A percentile compares a stretch with the other conserved stretches of the same genome.
These are phyloP conservation scores for Claviceps quebecensis DNA, from an alignment of 2,329 filamentous ascomycete genomes.

Conservation along the genomic window DNA sequence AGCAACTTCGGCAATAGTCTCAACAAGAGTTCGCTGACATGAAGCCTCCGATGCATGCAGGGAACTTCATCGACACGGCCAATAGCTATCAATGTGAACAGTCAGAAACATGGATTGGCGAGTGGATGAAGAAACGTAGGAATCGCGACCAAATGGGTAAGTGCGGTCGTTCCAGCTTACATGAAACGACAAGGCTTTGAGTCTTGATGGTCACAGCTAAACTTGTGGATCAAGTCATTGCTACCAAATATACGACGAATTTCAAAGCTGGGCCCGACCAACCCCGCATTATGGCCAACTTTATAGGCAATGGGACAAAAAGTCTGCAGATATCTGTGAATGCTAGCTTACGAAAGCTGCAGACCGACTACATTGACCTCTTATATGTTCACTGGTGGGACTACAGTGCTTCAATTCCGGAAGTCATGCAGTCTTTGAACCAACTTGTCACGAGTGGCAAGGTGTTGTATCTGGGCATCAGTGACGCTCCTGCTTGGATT, in stretches of 20 bases:
- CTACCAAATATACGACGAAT: slow-evolving; percentile 54
- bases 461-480: slow-evolving; percentile 51
- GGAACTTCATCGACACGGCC: slow-evolving; percentile 62
- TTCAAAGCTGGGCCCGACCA: slow-evolving; percentile 31
- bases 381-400: slow-evolving; percentile 56
- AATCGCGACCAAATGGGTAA: slow-evolving; percentile 49
- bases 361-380: slow-evolving; percentile 57
- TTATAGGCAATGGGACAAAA: slow-evolving; percentile 47
- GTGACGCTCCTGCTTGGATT: slow-evolving; percentile 56
- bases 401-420: slow-evolving; percentile 48
- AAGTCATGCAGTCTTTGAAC: slow-evolving; percentile 57
- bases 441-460: slow-evolving; percentile 45
- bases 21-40: background rate
- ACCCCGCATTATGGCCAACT: slow-evolving; percentile 35
- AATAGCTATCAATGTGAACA: slow-evolving; percentile 54
- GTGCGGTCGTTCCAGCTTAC: background rate
- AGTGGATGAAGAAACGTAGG: slow-evolving; percentile 53
- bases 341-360: slow-evolving; percentile 43
- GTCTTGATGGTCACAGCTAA: background rate
- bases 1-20: background rate
- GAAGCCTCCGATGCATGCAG: slow-evolving; percentile 14
- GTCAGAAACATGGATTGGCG: slow-evolving; percentile 52
- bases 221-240: slow-evolving; percentile 36
- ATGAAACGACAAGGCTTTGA: background rate
- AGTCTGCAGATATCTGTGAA: slow-evolving; percentile 41